Percentiles rank a stretch among this genome's conserved stretches.
Conservation (phyloP, 345 rosid genomes). For the Gossypium bickii region DNA sequence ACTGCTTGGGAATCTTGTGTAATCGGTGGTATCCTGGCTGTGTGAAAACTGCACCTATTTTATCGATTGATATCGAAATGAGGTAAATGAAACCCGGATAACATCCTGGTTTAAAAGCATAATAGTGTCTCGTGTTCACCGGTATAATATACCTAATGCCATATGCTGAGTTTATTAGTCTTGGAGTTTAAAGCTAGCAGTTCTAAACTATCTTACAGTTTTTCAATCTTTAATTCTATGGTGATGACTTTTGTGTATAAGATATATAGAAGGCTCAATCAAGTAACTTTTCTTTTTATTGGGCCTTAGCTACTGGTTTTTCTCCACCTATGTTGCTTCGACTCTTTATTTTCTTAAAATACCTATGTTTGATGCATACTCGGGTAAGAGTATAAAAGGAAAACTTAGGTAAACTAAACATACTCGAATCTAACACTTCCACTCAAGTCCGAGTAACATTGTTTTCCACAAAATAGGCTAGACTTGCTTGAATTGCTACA, state of each 20-base stretch:
- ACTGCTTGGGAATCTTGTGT: background rate
- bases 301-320: background rate
- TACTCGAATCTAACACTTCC: background rate
- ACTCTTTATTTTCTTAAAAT: background rate
- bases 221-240: too few relatives aligned
- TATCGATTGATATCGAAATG: background rate
- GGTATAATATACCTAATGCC: background rate
- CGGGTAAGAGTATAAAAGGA: background rate
- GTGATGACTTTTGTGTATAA: too few relatives aligned
- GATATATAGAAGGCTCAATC: too few relatives aligned
- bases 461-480: background rate
- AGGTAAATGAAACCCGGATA: background rate
- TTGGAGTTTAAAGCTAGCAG: too few relatives aligned
- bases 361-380: background rate
- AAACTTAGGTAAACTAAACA: background rate
- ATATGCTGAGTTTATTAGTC: background rate
- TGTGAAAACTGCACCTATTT: too few relatives aligned
- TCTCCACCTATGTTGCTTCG: background rate
- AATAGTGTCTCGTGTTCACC: background rate
- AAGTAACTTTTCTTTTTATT: too few relatives aligned
- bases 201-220: too few relatives aligned
- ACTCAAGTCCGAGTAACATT: background rate
- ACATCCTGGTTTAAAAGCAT: background rate
- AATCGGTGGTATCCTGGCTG: background rate
- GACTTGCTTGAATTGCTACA: background rate